Base-by-base conservation (phyloP, 257 asterid genomes). In the Ophiorrhiza pumila region DNA sequence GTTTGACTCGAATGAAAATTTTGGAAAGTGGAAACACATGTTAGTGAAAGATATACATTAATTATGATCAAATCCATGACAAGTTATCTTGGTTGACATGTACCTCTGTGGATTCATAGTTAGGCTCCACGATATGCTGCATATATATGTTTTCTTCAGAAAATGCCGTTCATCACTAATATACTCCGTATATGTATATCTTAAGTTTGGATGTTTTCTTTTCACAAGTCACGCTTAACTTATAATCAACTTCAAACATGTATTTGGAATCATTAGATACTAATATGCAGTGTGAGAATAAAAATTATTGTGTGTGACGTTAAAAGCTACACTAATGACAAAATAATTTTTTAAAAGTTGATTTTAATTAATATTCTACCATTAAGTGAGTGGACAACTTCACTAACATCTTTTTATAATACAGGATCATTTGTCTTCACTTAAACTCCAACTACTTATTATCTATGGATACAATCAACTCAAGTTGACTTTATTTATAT, bases 41-140 rank as follows among this genome's bases (percentile, higher is more conserved):
- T 37, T n/a, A 39, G n/a, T 23, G 34, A 39, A 50, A 17, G 0
- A 50, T 4, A 37, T 37, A 37, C 7, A 37, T 37, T n/a, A 22
- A 47, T 47, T 4, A 20, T 45, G 35, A 60, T 31, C 18, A 56
- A 3, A 47, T 10, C 37, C 22, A 8, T 14, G 46, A 39, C 46
- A 61, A 60, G 53, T 37, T 61, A 75, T 52, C 68, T 71, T 13
- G 2, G 41, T n/a, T 52, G 55, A 13, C 53, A 18, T 56, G 61
- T 58, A 42, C 68, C 43, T 60, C 52, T 52, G 75, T 78, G 78
- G 75, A 67, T 68, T 73, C 72, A 23, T n/a, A 39, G 72, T 20
- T 52, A 39, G 78, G 75, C 69, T 73, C 78, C 78, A 78, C 78
- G 65, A 61, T 65, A 52, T 45, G 41, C 14, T 49, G 14, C 39